Base-by-base conservation (phyloP, 106 monocot species). In the Dactylorhiza incarnata region DNA sequence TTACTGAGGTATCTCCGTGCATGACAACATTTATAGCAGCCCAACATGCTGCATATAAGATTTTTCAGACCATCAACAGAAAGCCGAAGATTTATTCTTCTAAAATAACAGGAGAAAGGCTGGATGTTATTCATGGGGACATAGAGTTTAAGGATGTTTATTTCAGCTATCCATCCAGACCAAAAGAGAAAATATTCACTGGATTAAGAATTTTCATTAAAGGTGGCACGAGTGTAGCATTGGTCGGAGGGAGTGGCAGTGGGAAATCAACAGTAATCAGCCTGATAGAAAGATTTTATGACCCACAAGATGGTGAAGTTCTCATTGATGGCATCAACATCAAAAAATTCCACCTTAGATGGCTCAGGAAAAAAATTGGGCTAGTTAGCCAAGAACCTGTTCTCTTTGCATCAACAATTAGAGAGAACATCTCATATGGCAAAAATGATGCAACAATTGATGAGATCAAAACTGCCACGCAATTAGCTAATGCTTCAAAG, bases 61-160 rank as follows among this genome's bases (percentile, higher is more conserved):
- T 89, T 86, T 86, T 89, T 54, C 80, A 89, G 74, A 86, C 86
- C 23, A 89, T 89, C 62, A 89, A 82, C n/a, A 73, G 86, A 77
- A 86, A 82, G 65, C 89, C 89, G 49, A 68, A 86, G 51, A 89
- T 89, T 25, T 84, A 89, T 80, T 71, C 84, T n/a, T 86, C 68
- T 79, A 81, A 81, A 22, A 45, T 49, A 13, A 82, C 15, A 12
- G 89, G 89, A 75, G 78, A 78, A 45, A 82, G 5, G 44, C 54
- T 80, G 1, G 81, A 86, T 53, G 84, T 82, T 49, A 78, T 86
- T 66, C 74, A 43, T 49, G 89, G 89, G 51, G 80, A 86, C 47
- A 86, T 89, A 73, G 86, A 89, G 72, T 80, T 89, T 8, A 82
- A 72, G 26, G 78, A 89, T 73, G 84, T 89, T 74, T 68, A 82